Conservation (phyloP, 2,329 filamentous ascomycete species). For the Chaetomium olivaceum region DNA sequence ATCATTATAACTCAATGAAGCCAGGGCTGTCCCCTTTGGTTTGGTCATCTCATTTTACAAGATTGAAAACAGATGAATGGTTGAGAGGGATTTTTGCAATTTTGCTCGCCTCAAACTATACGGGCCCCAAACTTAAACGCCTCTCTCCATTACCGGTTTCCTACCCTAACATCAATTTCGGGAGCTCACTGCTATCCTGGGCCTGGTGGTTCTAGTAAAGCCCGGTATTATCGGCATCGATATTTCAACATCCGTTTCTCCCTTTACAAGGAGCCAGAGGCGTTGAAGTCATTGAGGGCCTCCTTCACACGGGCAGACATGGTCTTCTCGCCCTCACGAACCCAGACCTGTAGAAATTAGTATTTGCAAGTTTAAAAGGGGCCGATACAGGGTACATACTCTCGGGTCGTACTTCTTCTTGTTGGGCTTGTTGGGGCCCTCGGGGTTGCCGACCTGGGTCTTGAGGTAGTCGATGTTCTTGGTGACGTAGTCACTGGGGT, state of each 20-base stretch:
- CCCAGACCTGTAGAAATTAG: conserved; percentile 31
- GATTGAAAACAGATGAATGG: background rate
- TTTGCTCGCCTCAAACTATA: conserved; percentile 1
- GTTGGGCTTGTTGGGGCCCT: conserved; percentile 93
- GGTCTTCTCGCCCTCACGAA: conserved; percentile 85
- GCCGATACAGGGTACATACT: conserved; percentile 61
- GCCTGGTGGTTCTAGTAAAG: background rate
- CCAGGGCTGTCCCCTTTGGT: background rate
- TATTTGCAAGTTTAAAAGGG: background rate
- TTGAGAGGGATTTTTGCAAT: background rate
- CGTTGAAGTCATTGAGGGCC: conserved; percentile 91
- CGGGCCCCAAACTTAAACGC: background rate
- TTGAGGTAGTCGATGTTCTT: conserved; percentile 94
- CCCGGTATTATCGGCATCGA: background rate
- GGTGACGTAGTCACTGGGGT: conserved; percentile 71
- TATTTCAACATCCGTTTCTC: background rate
- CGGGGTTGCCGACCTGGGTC: conserved; percentile 88
- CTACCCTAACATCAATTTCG: background rate
- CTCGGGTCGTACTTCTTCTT: conserved; percentile 94
- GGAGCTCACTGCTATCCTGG: background rate
- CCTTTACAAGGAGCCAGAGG: conserved; percentile 71
- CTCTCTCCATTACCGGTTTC: background rate
- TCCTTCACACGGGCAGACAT: conserved; percentile 80
- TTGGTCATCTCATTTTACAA: background rate
- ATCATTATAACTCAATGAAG: too few species aligned